Base-by-base conservation (phyloP, 345 rosid species). In the Moricandia moricandioides region DNA sequence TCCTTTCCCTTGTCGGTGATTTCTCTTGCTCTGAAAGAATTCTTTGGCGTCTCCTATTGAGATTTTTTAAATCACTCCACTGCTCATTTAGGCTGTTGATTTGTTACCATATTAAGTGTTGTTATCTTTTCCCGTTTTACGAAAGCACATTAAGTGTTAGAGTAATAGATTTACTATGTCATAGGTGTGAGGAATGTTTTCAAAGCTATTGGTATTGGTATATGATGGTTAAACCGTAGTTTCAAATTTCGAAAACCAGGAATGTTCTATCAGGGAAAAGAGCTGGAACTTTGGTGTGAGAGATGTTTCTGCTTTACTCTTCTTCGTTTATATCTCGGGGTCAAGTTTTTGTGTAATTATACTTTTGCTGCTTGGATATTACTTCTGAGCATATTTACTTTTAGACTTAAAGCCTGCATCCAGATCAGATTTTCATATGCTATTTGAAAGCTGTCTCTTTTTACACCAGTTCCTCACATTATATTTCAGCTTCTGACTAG, bases 301-400 rank as follows among this genome's bases (percentile, higher is more conserved):
- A n/a, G n/a, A n/a, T n/a, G n/a, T n/a, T n/a, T n/a, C n/a, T n/a
- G n/a, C n/a, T n/a, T n/a, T n/a, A n/a, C n/a, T n/a, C n/a, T n/a
- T n/a, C 39, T 35, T 51, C 39, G 5, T 54, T 73, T 56, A 10
- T 65, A 3, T 45, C 52, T 30, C 40, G 12, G 70, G 40, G 6
- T 39, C 45, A 27, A 26, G 6, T 7, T 54, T 63, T 7, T 35
- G 18, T 17, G 9, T 35, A 35, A 26, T 9, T 27, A 54, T 63
- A 40, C 58, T 31, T 40, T 65, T 73, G 47, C 65, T 65, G 47
- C 58, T 65, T 56, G 58, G 40, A 57, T 56, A 65, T 73, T 31
- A 17, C 14, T 29, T 21, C 6, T 2, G 26, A 40, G 61, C 39
- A 58, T 49, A 45, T 45, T n/a, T 45, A 31, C 21, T 47, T 29